Evolutionary conservation across 73 alveolate species (phyloP).

Genomic region (Diophrys sp.): DNA sequence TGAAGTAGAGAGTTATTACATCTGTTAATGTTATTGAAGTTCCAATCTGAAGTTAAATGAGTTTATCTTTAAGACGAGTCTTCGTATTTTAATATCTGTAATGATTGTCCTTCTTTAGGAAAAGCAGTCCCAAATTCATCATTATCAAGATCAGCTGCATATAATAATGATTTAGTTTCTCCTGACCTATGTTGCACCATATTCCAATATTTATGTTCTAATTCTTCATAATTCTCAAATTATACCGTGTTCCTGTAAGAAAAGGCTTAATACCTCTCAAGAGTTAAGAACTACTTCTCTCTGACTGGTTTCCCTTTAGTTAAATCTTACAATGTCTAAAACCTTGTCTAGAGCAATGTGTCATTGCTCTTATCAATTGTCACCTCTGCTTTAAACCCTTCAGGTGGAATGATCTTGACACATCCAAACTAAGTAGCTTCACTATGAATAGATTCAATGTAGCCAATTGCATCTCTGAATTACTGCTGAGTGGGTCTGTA

Average conservation of each 20-base stretch:
- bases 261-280: neutral
- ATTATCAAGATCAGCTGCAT: conserved; percentile 79
- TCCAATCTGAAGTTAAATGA: conserved; percentile 52
- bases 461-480: conserved; percentile 14
- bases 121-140: conserved; percentile 64
- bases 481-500: conserved; percentile 17
- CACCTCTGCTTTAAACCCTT: neutral
- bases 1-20: conserved; percentile 52
- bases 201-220: neutral
- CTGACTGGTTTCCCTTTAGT: conserved; percentile 15
- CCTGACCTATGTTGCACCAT: neutral
- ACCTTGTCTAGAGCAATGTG: neutral
- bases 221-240: conserved; percentile 44
- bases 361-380: conserved; percentile 2
- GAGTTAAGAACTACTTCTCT: neutral
- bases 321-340: conserved; percentile 8
- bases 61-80: conserved; percentile 1
- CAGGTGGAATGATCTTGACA: conserved; percentile 25
- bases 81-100: neutral
- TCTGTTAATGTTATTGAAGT: conserved; percentile 47
- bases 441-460: conserved; percentile 9
- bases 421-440: conserved; percentile 24
- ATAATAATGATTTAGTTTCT: conserved; percentile 45
- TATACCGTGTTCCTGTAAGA: conserved; percentile 66
- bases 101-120: neutral